Percentiles rank a stretch among this genome's conserved stretches.
Evolutionary conservation across 805 yeast genomes (phyloP).

Genomic region (Zygotorulaspora danielsina): DNA sequence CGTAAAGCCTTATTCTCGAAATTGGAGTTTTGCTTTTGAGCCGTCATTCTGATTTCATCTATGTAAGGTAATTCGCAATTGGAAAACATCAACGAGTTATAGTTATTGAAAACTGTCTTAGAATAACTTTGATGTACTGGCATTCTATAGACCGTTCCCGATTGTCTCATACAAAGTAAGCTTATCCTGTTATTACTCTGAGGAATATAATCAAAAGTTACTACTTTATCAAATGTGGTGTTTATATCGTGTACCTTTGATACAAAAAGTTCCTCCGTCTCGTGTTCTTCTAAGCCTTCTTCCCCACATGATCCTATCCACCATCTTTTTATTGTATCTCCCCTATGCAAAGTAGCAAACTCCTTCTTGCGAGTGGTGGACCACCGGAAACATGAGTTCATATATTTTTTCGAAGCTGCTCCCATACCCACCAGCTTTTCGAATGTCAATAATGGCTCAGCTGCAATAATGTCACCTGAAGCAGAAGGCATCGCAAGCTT

Average conservation of each 20-base stretch:
- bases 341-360: slow-evolving; percentile 73
- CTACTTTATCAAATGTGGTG: slow-evolving; percentile 75
- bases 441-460: slow-evolving; percentile 57
- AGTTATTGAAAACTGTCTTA: slow-evolving; percentile 59
- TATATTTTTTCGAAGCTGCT: slow-evolving; percentile 56
- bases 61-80: slow-evolving; percentile 37
- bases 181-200: slow-evolving; percentile 53
- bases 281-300: slow-evolving; percentile 13
- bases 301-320: slow-evolving; percentile 56
- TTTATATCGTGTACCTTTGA: slow-evolving; percentile 69
- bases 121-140: slow-evolving; percentile 64
- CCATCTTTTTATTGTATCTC: slow-evolving; percentile 77
- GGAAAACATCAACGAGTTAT: slow-evolving; percentile 57
- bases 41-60: slow-evolving; percentile 28
- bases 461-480: slow-evolving; percentile 35
- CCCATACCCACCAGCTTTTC: slow-evolving; percentile 51
- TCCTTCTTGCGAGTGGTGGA: slow-evolving; percentile 65
- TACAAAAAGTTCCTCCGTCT: slow-evolving; percentile 63
- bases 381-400: slow-evolving; percentile 63
- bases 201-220: slow-evolving; percentile 80
- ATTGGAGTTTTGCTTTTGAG: slow-evolving; percentile 19
- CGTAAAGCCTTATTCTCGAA: slow-evolving; percentile 22
- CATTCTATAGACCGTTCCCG: slow-evolving; percentile 83
- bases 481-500: slow-evolving; percentile 39
- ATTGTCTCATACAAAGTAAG: slow-evolving; percentile 82